Evolutionary conservation across 768 basidiomycete genomes (phyloP).

Genomic region (Calocybe gangraenosa): DNA sequence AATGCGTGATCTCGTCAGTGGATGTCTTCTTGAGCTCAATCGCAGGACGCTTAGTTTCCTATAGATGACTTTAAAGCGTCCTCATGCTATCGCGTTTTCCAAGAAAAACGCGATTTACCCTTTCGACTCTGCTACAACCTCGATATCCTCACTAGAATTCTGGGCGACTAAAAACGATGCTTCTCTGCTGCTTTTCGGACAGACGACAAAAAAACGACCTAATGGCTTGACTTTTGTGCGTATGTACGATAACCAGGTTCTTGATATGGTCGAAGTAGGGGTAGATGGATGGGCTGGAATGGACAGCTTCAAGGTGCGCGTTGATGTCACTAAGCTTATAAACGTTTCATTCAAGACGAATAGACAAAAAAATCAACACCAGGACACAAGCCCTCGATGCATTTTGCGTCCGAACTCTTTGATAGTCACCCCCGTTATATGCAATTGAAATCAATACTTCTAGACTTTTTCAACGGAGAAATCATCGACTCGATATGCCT

Average conservation of each 20-base stretch:
- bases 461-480: conserved; percentile 90
- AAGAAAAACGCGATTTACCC: conserved; percentile 92
- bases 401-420: conserved; percentile 94
- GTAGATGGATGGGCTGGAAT: conserved; percentile 79
- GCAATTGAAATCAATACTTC: conserved; percentile 87
- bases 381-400: conserved; percentile 89
- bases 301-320: conserved; percentile 75
- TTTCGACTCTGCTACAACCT: conserved; percentile 68
- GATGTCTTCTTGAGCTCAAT: not conserved
- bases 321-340: not conserved
- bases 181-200: conserved; percentile 83
- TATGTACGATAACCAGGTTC: conserved; percentile 78
- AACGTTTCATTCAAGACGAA: not conserved
- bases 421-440: conserved; percentile 90
- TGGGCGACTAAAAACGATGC: conserved; percentile 95
- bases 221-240: conserved; percentile 81
- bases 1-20: conserved; percentile 80
- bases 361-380: conserved; percentile 87
- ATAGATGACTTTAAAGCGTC: conserved; percentile 93
- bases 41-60: not conserved
- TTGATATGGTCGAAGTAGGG: conserved; percentile 96
- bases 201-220: conserved; percentile 93
- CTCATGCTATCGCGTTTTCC: conserved; percentile 85
- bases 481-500: conserved; percentile 80
- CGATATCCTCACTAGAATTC: conserved; percentile 72